Evolutionary conservation across 768 basidiomycete species (phyloP).

Genomic region (Boletus coccyginus): DNA sequence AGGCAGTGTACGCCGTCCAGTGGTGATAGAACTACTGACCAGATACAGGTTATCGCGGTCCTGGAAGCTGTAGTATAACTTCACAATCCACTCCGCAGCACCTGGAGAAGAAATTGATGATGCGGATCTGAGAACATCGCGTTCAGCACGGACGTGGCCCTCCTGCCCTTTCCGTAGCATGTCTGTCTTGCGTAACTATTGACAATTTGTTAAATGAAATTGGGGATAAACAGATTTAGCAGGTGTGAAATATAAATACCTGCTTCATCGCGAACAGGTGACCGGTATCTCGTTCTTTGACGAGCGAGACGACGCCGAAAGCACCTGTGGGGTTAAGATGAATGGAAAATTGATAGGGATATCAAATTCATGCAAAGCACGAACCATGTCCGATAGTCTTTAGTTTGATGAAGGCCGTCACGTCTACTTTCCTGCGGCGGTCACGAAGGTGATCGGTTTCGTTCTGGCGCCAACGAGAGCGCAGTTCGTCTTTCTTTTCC

Average conservation of each 20-base stretch:
- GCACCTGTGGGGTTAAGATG: slow-evolving; percentile 58
- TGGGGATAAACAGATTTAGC: slow-evolving; percentile 24
- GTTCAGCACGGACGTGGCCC: slow-evolving; percentile 94
- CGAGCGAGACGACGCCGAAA: slow-evolving; percentile 94
- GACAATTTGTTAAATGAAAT: slow-evolving; percentile 24
- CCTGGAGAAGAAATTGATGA: slow-evolving; percentile 72
- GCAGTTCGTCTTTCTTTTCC: slow-evolving; percentile 65
- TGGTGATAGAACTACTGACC: slow-evolving; percentile 51
- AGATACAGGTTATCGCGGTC: slow-evolving; percentile 95
- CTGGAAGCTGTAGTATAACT: slow-evolving; percentile 90
- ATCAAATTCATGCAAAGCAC: slow-evolving; percentile 28
- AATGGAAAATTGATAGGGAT: slow-evolving; percentile 18
- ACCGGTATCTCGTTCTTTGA: slow-evolving; percentile 75
- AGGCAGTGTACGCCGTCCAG: slow-evolving; percentile 15
- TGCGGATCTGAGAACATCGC: slow-evolving; percentile 90
- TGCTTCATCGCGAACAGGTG: slow-evolving; percentile 96
- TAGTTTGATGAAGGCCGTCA: slow-evolving; percentile 81
- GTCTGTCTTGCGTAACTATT: slow-evolving; percentile 78
- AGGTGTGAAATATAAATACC: slow-evolving; percentile 45
- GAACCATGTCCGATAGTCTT: slow-evolving; percentile 94
- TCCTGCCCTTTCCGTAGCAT: slow-evolving; percentile 97
- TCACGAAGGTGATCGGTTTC: slow-evolving; percentile 91
- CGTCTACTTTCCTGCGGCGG: slow-evolving; percentile 76
- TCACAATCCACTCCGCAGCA: slow-evolving; percentile 91
- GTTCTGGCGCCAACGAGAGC: slow-evolving; percentile 78